phyloP scores from a whole-genome alignment of 257 asterid genomes.

The Ehretia macrophylla region DNA sequence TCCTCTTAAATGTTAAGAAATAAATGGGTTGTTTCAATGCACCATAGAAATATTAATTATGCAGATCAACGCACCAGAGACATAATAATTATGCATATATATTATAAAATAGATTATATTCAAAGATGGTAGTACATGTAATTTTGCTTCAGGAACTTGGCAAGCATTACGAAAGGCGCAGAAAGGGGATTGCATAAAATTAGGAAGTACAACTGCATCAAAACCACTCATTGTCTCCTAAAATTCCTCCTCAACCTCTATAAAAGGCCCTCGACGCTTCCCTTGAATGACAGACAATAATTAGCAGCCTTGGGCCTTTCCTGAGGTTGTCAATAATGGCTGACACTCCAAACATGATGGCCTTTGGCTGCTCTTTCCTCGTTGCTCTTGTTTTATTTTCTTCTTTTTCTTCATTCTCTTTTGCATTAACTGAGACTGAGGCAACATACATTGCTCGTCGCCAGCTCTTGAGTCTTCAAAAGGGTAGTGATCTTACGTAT shows the following conservation, averaged over 20 bases:
- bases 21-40: no score
- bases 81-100: no score
- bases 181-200: no score
- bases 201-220: background rate
- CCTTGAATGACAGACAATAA: background rate
- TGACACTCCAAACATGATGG: conserved; percentile 39
- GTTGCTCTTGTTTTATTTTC: conserved; percentile 19
- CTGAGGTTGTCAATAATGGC: conserved; percentile 47
- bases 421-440: conserved; percentile 27
- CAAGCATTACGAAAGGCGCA: no score
- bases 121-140: no score
- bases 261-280: background rate
- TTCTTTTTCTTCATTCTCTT: conserved; percentile 19
- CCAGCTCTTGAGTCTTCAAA: conserved; percentile 14
- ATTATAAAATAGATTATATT: no score
- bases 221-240: conserved; percentile 17
- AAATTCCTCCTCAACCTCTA: no score
- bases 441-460: conserved; percentile 27
- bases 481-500: conserved; percentile 9
- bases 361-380: conserved; percentile 47
- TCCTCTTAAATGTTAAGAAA: no score
- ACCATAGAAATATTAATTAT: no score
- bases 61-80: no score
- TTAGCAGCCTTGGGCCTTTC: conserved; percentile 59
- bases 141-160: no score